These are phyloP conservation scores for Hymenoscyphus fraxineus DNA, from an alignment of 2,329 filamentous ascomycete species.

Conservation along the genomic window DNA sequence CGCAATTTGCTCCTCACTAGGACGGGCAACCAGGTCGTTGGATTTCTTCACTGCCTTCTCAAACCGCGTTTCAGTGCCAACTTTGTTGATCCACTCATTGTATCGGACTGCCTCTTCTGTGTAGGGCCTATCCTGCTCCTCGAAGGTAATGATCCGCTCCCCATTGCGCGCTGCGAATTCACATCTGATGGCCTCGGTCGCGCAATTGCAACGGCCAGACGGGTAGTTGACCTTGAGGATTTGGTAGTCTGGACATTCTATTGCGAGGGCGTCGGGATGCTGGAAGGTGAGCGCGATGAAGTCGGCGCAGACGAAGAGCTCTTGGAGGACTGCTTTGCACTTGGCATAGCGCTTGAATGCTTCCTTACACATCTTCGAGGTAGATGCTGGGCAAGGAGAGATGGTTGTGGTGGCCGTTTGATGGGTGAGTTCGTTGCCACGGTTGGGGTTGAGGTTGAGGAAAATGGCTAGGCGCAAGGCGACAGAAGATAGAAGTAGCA, in stretches of 20 bases:
- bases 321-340: background rate
- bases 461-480: too few relatives aligned
- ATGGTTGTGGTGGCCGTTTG: background rate
- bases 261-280: background rate
- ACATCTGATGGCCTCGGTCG: background rate
- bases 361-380: background rate
- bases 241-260: background rate
- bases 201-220: background rate
- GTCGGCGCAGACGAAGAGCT: background rate
- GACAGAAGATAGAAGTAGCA: too few relatives aligned
- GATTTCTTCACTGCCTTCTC: background rate
- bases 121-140: background rate
- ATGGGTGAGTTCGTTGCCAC: background rate
- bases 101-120: background rate
- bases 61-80: background rate
- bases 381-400: background rate
- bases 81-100: background rate
- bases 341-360: background rate
- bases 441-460: background rate
- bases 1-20: background rate
- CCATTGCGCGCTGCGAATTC: background rate
- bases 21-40: background rate
- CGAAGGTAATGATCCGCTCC: slow-evolving; percentile 2
- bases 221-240: background rate
- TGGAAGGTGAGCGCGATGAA: background rate